A percentile compares a stretch with the other conserved stretches of the same genome.
phyloP scores from a whole-genome alignment of 2,329 filamentous ascomycete species.

The Ceratocystis albifundus region DNA sequence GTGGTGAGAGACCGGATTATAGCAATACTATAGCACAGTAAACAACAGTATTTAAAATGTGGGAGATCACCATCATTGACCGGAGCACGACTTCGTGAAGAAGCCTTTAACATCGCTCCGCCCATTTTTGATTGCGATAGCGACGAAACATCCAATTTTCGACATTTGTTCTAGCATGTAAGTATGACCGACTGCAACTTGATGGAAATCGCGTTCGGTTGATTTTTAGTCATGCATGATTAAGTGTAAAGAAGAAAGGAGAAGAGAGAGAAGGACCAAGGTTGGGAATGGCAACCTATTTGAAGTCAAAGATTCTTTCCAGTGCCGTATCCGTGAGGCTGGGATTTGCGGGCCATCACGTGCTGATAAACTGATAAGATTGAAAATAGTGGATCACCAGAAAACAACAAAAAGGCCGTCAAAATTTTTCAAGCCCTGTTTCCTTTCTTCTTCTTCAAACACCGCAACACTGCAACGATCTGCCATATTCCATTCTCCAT shows the following conservation, averaged over 20 bases:
- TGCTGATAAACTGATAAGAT: slow-evolving; percentile 1
- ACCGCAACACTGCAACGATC: neutral
- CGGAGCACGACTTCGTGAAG: neutral
- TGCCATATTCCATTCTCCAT: neutral
- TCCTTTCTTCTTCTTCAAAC: slow-evolving; percentile 14
- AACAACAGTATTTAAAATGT: neutral
- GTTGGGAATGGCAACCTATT: slow-evolving; percentile 11
- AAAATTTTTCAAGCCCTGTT: slow-evolving; percentile 16
- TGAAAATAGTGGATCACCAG: slow-evolving; percentile 1
- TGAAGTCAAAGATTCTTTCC: neutral
- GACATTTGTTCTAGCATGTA: slow-evolving; percentile 43
- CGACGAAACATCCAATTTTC: slow-evolving; percentile 16
- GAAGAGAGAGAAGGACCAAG: slow-evolving; percentile 25
- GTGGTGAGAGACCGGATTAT: no score
- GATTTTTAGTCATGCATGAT: slow-evolving; percentile 47
- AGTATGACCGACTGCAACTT: slow-evolving; percentile 47
- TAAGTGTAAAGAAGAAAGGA: slow-evolving; percentile 36
- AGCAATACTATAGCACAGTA: neutral
- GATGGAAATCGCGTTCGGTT: slow-evolving; percentile 40
- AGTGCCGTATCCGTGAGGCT: neutral
- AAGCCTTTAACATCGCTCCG: slow-evolving; percentile 1
- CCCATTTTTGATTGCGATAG: slow-evolving; percentile 10
- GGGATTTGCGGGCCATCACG: neutral
- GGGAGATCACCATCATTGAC: slow-evolving; percentile 17
- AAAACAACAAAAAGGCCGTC: slow-evolving; percentile 6